These are phyloP conservation scores for Isoetes taiwanensis DNA, from an alignment of 75 land plant species.

Conservation along the genomic window DNA sequence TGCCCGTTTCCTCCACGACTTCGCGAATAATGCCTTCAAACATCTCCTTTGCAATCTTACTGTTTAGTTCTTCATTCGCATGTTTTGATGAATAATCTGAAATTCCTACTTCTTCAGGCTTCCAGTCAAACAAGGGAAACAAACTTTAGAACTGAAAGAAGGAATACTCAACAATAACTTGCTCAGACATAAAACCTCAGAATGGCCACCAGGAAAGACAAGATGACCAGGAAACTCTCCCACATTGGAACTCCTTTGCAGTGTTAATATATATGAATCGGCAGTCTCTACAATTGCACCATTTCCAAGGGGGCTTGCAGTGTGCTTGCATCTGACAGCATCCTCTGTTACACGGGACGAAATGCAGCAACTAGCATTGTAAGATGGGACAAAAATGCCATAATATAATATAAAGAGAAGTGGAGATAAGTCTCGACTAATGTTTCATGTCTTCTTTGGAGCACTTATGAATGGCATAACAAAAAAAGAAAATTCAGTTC, in stretches of 20 bases:
- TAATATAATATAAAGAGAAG: too few species aligned
- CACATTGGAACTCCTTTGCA: slow-evolving; percentile 74
- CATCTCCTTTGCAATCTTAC: slow-evolving; percentile 63
- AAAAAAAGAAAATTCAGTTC: too few species aligned
- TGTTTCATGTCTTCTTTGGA: too few species aligned
- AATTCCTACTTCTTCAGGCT: slow-evolving; percentile 79
- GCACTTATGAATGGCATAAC: too few species aligned
- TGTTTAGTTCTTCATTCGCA: slow-evolving; percentile 22
- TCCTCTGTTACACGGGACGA: slow-evolving; percentile 43
- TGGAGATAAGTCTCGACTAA: too few species aligned
- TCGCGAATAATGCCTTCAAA: slow-evolving; percentile 89
- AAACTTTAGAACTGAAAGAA: background rate
- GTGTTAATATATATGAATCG: slow-evolving; percentile 46
- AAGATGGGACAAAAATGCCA: too few species aligned
- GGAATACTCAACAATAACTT: background rate
- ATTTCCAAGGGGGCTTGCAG: slow-evolving; percentile 85
- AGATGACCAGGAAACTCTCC: slow-evolving; percentile 91
- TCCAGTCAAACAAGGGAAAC: slow-evolving; percentile 3
- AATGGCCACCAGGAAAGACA: slow-evolving; percentile 98
- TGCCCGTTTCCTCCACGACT: slow-evolving; percentile 94
- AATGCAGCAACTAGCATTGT: too few species aligned
- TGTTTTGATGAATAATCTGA: slow-evolving; percentile 21
- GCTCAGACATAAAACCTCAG: slow-evolving; percentile 46
- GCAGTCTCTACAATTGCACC: slow-evolving; percentile 84
- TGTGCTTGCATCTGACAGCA: slow-evolving; percentile 44